Base-by-base conservation (phyloP, 805 yeast species). In the Saturnispora galanensis region DNA sequence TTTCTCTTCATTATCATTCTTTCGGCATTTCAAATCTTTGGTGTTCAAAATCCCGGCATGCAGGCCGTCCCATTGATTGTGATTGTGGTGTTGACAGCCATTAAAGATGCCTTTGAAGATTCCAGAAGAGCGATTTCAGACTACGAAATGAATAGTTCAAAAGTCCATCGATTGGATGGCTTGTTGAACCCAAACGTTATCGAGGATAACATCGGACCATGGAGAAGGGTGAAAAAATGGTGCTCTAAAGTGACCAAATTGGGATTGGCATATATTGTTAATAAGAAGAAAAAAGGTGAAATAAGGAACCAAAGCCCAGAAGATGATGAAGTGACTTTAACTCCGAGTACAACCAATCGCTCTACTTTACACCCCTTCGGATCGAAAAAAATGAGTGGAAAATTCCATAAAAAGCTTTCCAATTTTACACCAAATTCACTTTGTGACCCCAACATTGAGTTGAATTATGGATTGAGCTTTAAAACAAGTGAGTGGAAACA, bases 61-160 rank as follows among this genome's bases (percentile, higher is more conserved):
- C 81, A 84, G 16, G 84, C 88, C 2, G 89, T 83, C 31, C 94
- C 94, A 3, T 73, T 84, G 57, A 81, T 83, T 59, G 89, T 84
- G 45, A 83, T 84, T 66, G 88, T 84, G 15, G 68, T 70, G 44
- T 66, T 84, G 50, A 84, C 93, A 2, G 89, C 87, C 4, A 57
- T 79, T 50, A 81, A 82, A 56, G 93, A 84, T 62, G 89, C 82
- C 0, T 68, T 84, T 52, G 94, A 84, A 62, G 94, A 84, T 60
- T 80, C 75, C 51, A 69, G 84, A 47, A 71, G 94, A 54, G 73
- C 75, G 2, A 53, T 68, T 2, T 74, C 78, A 34, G 94, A 84
- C 60, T 64, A 69, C 44, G 88, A 83, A 48, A 66, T 84, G 56
- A 84, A 84, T 59, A 80, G 79, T 55, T 71, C 81, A 2, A 70